A percentile compares a stretch with the other conserved stretches of the same genome.
phyloP scores from a whole-genome alignment of 1,139 yeast species.

The Blastobotrys raffinosifermentans region DNA sequence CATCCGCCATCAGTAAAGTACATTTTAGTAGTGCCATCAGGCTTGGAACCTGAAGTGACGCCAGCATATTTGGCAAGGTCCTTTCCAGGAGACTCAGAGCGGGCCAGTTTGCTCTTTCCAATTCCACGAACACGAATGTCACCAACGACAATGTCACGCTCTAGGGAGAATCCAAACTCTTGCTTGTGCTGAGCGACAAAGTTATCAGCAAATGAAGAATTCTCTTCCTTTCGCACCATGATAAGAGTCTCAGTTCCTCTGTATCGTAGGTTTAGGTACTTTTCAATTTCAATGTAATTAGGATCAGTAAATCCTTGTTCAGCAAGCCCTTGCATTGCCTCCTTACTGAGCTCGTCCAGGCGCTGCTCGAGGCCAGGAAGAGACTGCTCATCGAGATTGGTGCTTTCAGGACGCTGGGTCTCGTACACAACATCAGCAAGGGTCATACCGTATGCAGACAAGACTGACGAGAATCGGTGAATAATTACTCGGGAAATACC shows the following conservation, averaged over 20 bases:
- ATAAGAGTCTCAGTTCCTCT: slow-evolving; percentile 84
- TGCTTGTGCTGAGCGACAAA: slow-evolving; percentile 50
- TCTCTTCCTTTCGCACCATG: slow-evolving; percentile 46
- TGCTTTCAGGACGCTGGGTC: slow-evolving; percentile 49
- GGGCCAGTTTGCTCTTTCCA: slow-evolving; percentile 37
- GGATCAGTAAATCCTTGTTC: slow-evolving; percentile 43
- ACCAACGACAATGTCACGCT: slow-evolving; percentile 64
- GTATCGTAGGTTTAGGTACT: slow-evolving; percentile 70
- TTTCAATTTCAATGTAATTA: slow-evolving; percentile 43
- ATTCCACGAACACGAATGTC: slow-evolving; percentile 72
- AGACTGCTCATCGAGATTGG: slow-evolving; percentile 32
- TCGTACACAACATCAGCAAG: slow-evolving; percentile 53
- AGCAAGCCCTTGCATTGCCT: slow-evolving; percentile 35
- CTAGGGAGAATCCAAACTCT: slow-evolving; percentile 67
- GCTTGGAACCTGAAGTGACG: slow-evolving; percentile 7
- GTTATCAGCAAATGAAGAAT: slow-evolving; percentile 30
- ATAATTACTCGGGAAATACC: slow-evolving; percentile 41
- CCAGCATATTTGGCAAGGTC: slow-evolving; percentile 13
- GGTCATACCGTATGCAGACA: slow-evolving; percentile 49
- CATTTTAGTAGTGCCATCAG: slow-evolving; percentile 33
- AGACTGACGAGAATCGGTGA: slow-evolving; percentile 45
- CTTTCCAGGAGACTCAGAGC: slow-evolving; percentile 19
- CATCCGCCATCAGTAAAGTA: slow-evolving; percentile 46
- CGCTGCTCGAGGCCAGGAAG: slow-evolving; percentile 30
- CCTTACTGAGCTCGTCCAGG: slow-evolving; percentile 33